A percentile compares a stretch with the other conserved stretches of the same genome.
phyloP scores from a whole-genome alignment of 306 rosid species.

The Heteromeles arbutifolia region DNA sequence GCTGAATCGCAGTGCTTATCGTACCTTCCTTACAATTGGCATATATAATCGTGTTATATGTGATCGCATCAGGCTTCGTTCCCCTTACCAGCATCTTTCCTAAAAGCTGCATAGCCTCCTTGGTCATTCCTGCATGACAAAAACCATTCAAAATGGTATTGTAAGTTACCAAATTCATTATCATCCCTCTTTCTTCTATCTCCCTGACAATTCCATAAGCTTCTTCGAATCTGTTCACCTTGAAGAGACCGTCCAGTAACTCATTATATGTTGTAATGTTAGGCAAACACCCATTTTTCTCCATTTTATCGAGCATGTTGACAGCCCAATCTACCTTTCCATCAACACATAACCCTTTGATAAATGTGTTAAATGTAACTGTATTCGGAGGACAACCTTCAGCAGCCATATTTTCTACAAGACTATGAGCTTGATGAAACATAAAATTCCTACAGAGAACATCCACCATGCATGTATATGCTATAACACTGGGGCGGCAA shows the following conservation, averaged over 20 bases:
- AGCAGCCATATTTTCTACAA: constrained; percentile 51
- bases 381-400: constrained; percentile 75
- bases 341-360: constrained; percentile 60
- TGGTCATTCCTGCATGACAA: constrained; percentile 47
- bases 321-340: constrained; percentile 65
- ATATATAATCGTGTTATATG: constrained; percentile 44
- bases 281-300: constrained; percentile 51
- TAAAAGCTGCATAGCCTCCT: constrained; percentile 48
- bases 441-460: constrained; percentile 55
- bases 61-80: constrained; percentile 46
- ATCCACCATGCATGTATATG: constrained; percentile 73
- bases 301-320: constrained; percentile 53
- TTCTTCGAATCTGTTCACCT: constrained; percentile 38
- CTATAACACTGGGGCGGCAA: constrained; percentile 75
- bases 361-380: constrained; percentile 60
- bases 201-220: constrained; percentile 58
- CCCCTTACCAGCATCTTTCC: constrained; percentile 67
- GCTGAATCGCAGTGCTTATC: constrained; percentile 44
- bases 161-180: constrained; percentile 52
- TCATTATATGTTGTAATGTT: constrained; percentile 69
- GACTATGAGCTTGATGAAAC: constrained; percentile 55
- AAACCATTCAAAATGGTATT: constrained; percentile 74
- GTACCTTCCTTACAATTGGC: constrained; percentile 61
- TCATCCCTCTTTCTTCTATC: constrained; percentile 43
- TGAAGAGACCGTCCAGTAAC: constrained; percentile 66